Conservation (phyloP, 495 filamentous ascomycete genomes). For the Penicillium lagena region DNA sequence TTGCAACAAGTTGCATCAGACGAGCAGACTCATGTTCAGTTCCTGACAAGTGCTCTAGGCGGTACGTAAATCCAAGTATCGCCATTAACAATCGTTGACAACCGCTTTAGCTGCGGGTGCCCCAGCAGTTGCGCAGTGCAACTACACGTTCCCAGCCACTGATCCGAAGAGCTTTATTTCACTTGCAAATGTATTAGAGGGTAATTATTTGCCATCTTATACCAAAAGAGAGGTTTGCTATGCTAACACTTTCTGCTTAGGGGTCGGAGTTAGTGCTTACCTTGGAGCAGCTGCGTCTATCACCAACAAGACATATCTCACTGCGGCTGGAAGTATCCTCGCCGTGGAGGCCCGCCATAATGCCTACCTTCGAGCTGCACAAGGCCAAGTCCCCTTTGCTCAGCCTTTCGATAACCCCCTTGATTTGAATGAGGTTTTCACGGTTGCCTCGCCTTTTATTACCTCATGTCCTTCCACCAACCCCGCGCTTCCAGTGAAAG, state of each 20-base stretch:
- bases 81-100: not conserved
- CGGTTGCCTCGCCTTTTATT: slow-evolving; percentile 55
- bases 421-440: slow-evolving; percentile 52
- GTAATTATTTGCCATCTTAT: slow-evolving; percentile 1
- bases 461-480: slow-evolving; percentile 47
- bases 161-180: slow-evolving; percentile 41
- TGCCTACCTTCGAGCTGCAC: slow-evolving; percentile 47
- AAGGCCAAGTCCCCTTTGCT: slow-evolving; percentile 43
- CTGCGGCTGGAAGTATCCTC: slow-evolving; percentile 56
- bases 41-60: too few relatives aligned
- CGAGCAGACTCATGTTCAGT: too few relatives aligned
- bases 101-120: slow-evolving; percentile 31
- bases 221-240: too few relatives aligned
- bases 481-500: slow-evolving; percentile 48
- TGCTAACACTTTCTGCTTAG: too few relatives aligned
- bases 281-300: slow-evolving; percentile 56
- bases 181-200: slow-evolving; percentile 50
- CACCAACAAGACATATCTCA: slow-evolving; percentile 44
- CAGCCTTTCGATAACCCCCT: slow-evolving; percentile 54
- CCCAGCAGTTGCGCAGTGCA: slow-evolving; percentile 44
- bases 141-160: slow-evolving; percentile 51
- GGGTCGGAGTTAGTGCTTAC: slow-evolving; percentile 33
- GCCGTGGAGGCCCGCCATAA: slow-evolving; percentile 58
- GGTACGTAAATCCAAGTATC: not conserved
- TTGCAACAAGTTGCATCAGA: not conserved